Base-by-base conservation (phyloP, 2,329 filamentous ascomycete species). In the Pseudogymnoascus sp. region DNA sequence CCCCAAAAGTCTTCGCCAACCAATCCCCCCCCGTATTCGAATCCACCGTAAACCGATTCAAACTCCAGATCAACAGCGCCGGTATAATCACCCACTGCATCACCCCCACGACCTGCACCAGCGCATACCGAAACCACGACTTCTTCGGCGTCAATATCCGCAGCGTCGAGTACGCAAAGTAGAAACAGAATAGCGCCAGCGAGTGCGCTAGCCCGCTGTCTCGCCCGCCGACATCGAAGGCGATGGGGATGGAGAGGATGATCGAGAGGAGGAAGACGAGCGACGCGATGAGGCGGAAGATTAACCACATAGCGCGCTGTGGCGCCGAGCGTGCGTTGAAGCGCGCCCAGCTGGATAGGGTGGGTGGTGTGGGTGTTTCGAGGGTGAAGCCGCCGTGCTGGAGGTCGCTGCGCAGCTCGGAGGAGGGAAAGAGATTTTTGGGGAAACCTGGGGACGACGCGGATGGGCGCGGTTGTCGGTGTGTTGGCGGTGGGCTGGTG, bases 171-270 rank as follows among this genome's bases (percentile, higher is more conserved):
- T 94, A 92, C 75, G 91, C 77, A 74, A 96, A 88, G 79, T 97
- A 97, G 81, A 95, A 97, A 71, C 84, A 81, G 69, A 93, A 92
- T 62, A 97, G 84, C 59, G 90, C 86, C 62, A 97, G 84, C 73
- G 92, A 97, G 79, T 95, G 97, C 66, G 92, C 93, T 72, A 99
- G 82, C 65, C 94, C 94, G 73, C 92, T 96, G 70, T 94, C 92
- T 72, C 91, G 88, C 66, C 94, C 94, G 74, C 94, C 94, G 72
- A 97, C 93, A 84, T 99, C 94, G 79, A 97, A 97, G 72, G 93
- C 91, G 74, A 99, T 87, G 66, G 94, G 94, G 74, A 99, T 94
- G 66, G 92, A 96, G 74, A 97, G 89, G 73, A 97, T 87, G 75
- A 97, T 92, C 77, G 90, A 90, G 77, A 92, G 83, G 71, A 97